Base-by-base conservation (phyloP, 129 eudicot species). In the Calendula officinalis region DNA sequence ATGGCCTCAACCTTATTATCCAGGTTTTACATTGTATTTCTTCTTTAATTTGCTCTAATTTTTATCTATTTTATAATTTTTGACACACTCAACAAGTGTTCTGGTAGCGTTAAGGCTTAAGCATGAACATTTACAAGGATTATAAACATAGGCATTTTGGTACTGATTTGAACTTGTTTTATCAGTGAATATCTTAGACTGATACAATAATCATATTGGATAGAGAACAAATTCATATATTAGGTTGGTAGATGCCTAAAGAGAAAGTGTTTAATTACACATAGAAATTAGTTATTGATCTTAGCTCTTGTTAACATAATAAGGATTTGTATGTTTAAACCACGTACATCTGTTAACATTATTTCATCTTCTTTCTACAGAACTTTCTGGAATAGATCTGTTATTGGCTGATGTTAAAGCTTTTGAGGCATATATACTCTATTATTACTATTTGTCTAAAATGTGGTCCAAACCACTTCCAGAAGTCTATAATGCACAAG, bases 381-480 rank as follows among this genome's bases (percentile, higher is more conserved):
- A 85, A 71, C 88, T 94, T 64, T 75, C 95, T 61, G 97, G 97
- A 5, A 42, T 67, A 30, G 97, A 94, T 78, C 76, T 89, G 71
- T 66, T 86, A 48, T 6, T 81, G 84, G 99, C 99, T 71, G 99
- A 94, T 82, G 79, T 94, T 13, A 74, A 86, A 60, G 97, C 99
- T 70, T 62, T 94, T 80, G 99, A 86, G 69, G 80, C 88, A 54
- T 94, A 89, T 74, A 50, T 59, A 75, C 47, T 65, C 67, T 94
- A 88, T 69, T 83, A 75, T 62, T 94, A 94, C 66, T 68, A 67
- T 56, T 67, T 81, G 39, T 66, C 97, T 61, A 83, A 81, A 85
- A 69, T 81, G 82, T 94, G 97, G 97, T 68, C 95, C 40, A 88
- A 79, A 75, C 99, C 99, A 62, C 89, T 94, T 71, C 99, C 99